Evolutionary conservation across 108 stramenopile genomes (phyloP), one percentile per base, ranked within the genome.

Genomic region (Nannochloropsis oceanica): DNA sequence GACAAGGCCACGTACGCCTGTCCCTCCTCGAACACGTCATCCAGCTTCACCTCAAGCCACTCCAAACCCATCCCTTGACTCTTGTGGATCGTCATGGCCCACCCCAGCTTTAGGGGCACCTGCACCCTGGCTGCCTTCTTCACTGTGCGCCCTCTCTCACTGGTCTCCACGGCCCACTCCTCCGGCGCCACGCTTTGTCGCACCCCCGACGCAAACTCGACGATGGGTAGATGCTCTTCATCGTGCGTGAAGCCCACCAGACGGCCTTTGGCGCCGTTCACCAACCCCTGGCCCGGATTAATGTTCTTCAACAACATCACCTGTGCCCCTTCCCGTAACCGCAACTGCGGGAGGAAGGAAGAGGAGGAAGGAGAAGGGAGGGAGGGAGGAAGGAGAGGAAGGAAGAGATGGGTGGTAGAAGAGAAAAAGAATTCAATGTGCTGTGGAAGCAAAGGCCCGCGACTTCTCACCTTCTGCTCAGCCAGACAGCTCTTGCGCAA

Each of bases 221-320:
- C 59, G 59, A 73, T 73, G 59, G 59, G 59, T n/a, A 84, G 50
- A 27, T 44, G 25, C 43, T 43, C 25, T 43, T 42, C 92, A 13
- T 89, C 92, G 25, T 92, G 88, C 88, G 90, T 42, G 86, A 44
- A 43, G n/a, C 25, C 25, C 25, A 91, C 86, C 13, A 85, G 82
- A n/a, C 79, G 87, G 25, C 73, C 84, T 44, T 50, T 85, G 18
- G 92, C 82, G 27, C 92, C 92, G 34, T 87, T 84, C 27, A 92
- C 92, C n/a, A 92, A 87, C 43, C 86, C 85, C 10, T 50, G 50
- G 93, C 90, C 34, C 82, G 25, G 43, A 11, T 44, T 83, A 13
- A 84, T 73, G 50, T 87, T 87, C 79, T 79, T 59, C 26, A 87
- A 27, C 34, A 87, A 44, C 86, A 87, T 87, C 20, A 87, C 86